Evolutionary conservation across 202 grass and related monocot species (phyloP).

Genomic region (Saccharum hybrid): DNA sequence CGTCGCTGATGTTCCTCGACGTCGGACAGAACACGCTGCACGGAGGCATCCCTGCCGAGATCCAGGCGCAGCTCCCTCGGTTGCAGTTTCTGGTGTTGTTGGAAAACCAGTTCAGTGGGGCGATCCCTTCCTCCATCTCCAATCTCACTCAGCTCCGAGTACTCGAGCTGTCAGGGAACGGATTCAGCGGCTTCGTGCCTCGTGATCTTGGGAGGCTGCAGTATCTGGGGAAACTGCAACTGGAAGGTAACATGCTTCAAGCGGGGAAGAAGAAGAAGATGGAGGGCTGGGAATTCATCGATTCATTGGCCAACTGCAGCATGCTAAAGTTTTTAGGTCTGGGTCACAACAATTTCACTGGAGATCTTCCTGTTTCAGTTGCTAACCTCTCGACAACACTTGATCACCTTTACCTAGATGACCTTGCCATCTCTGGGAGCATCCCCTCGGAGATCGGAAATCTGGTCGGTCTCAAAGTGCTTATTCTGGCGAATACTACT

Average conservation of each 20-base stretch:
- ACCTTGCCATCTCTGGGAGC: conserved; percentile 4
- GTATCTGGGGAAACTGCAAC: background rate
- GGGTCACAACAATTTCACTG: background rate
- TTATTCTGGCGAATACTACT: no score
- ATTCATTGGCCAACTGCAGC: conserved; percentile 43
- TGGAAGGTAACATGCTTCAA: conserved; percentile 2
- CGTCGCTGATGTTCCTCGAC: background rate
- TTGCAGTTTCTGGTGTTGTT: background rate
- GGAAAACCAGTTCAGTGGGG: conserved; percentile 27
- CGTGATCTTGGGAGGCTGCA: conserved; percentile 15
- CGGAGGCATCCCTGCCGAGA: conserved; percentile 19
- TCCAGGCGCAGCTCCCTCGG: conserved; percentile 10
- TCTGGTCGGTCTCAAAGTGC: background rate
- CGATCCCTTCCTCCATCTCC: conserved; percentile 39
- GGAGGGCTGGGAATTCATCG: conserved; percentile 44
- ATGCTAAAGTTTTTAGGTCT: background rate
- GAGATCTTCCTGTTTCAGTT: conserved; percentile 8
- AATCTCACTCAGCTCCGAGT: conserved; percentile 27
- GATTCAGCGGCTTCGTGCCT: conserved; percentile 41
- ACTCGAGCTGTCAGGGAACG: background rate
- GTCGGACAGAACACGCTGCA: conserved; percentile 8
- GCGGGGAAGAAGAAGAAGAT: background rate
- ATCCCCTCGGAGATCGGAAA: conserved; percentile 31
- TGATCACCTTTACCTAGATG: background rate
- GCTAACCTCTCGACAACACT: conserved; percentile 30